Conservation (phyloP, 2,329 filamentous ascomycete genomes). For the Fusarium metavorans region DNA sequence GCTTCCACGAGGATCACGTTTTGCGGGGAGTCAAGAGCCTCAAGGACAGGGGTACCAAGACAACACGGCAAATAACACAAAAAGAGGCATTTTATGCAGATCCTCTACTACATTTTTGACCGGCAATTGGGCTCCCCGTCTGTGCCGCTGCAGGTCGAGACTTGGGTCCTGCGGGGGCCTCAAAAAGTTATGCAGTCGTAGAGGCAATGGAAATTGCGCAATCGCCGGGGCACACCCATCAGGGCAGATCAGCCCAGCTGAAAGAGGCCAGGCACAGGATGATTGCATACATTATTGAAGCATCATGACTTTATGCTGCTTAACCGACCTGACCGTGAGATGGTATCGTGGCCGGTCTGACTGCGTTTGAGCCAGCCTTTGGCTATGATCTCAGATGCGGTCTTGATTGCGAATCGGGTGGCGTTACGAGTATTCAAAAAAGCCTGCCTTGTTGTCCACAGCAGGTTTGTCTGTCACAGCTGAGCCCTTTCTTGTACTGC, state of each 20-base stretch:
- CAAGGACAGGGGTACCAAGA: neutral
- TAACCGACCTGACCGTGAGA: neutral
- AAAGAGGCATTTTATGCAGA: neutral
- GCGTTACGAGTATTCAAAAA: neutral
- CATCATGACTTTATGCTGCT: neutral
- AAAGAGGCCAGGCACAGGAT: neutral
- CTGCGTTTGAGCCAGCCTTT: neutral
- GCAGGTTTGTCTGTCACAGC: neutral
- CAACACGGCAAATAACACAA: neutral
- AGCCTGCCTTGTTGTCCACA: neutral
- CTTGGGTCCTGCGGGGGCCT: neutral
- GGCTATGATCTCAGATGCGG: neutral
- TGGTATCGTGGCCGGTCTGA: neutral
- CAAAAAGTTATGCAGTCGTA: neutral
- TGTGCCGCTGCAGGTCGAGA: neutral
- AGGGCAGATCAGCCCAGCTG: neutral
- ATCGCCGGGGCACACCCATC: neutral
- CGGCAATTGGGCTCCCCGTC: neutral
- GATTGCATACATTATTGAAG: neutral
- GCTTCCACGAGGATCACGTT: neutral
- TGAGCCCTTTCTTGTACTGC: neutral
- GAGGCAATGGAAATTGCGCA: neutral
- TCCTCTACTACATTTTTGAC: neutral
- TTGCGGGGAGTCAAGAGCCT: neutral
- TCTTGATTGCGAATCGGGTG: neutral